A percentile compares a stretch with the other conserved stretches of the same genome.
Evolutionary conservation across 306 rosid species (phyloP).

Genomic region (Cicer chorassanicum): DNA sequence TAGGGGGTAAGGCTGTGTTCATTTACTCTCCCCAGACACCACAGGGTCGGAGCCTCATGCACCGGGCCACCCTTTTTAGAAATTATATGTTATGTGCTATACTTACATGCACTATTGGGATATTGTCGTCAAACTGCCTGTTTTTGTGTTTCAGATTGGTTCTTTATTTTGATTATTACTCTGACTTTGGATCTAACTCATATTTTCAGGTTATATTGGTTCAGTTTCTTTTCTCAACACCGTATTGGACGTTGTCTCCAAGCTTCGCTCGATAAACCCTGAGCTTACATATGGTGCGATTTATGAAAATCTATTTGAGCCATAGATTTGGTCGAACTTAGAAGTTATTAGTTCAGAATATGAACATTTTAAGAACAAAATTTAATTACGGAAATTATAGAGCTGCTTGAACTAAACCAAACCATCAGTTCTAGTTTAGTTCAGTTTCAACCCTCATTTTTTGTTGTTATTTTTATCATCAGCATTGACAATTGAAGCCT

Average conservation of each 20-base stretch:
- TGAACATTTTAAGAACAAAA: slow-evolving; percentile 31
- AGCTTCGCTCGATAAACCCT: slow-evolving; percentile 78
- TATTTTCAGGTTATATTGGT: slow-evolving; percentile 80
- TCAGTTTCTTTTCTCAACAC: slow-evolving; percentile 81
- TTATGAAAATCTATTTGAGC: slow-evolving; percentile 51
- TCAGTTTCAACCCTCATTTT: slow-evolving; percentile 28
- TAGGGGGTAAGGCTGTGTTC: neutral
- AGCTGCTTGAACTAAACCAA: neutral
- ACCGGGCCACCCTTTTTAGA: slow-evolving; percentile 7
- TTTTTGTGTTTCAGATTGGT: slow-evolving; percentile 1
- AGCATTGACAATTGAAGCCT: slow-evolving; percentile 29
- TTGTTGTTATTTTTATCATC: slow-evolving; percentile 2
- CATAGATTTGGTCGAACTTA: neutral
- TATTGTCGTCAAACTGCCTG: slow-evolving; percentile 5
- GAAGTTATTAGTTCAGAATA: slow-evolving; percentile 1
- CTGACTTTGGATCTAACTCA: slow-evolving; percentile 15
- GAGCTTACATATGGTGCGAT: slow-evolving; percentile 64
- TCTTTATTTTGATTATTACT: slow-evolving; percentile 7
- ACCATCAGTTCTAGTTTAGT: slow-evolving; percentile 1
- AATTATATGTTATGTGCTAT: slow-evolving; percentile 28
- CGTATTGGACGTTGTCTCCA: slow-evolving; percentile 72
- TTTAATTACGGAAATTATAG: slow-evolving; percentile 16
- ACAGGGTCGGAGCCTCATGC: neutral
- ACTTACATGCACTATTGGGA: neutral
- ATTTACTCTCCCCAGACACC: neutral